Evolutionary conservation across 139 green algal species (phyloP), one percentile per base, ranked within the genome.

Genomic region (Yamagishiella unicocca): DNA sequence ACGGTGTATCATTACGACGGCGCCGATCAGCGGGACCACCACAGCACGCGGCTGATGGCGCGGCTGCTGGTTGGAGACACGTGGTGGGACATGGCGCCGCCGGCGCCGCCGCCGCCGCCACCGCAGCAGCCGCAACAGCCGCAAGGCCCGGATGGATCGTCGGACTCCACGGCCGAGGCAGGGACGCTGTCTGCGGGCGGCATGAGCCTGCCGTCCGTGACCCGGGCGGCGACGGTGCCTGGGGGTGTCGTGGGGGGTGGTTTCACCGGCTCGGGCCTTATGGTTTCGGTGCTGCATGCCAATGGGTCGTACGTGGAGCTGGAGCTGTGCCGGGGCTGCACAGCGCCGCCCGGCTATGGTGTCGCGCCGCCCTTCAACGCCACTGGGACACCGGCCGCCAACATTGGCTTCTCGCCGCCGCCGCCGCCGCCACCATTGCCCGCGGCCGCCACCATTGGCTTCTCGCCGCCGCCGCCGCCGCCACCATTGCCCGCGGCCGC

Each of bases 221-320:
- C 14, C 55, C 12, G 14, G 55, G 55, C 12, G 14, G 55, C 55
- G 55, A 22, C 55, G 55, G 21, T 66, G 55, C 14, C 55, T 29
- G 75, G 75, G 22, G 75, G 75, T 1, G 50, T 83, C 53, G 75
- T 71, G 21, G 75, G 75, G 33, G 75, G 33, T 6, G 75, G 75
- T 6, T 25, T 7, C 5, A 66, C 37, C 24, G 75, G 53, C 0
- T 50, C 53, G 12, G 75, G 75, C 2, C 50, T 83, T 2, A 4
- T 70, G 31, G 24, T 83, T 1, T 22, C 1, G 22, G 50, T 83
- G 33, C 2, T 83, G 24, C 4, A 1, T 7, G 75, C 53, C 35
- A 70, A 70, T 10, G 53, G 8, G 1, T 54, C 50, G 22, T 35
- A 71, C 7, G 75, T 53, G 22, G 35, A 38, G 33, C 4, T 83